Evolutionary conservation across 1,139 yeast genomes (phyloP), one percentile per base, ranked within the genome.

Genomic region (Kodamaea suecica): DNA sequence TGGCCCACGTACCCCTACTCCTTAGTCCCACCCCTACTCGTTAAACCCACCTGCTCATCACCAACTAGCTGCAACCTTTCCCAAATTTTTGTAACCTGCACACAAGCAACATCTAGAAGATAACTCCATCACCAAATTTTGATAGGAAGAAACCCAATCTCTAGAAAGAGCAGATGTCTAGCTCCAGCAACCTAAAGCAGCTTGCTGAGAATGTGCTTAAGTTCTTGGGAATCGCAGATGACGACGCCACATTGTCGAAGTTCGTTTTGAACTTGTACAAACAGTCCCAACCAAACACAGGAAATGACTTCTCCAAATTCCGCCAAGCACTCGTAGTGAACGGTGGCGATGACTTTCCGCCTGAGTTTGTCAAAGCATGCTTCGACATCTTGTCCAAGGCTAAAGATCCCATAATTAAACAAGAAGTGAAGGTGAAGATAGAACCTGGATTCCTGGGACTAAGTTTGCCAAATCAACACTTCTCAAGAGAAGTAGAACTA

Each of bases 281-380:
- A 3, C 57, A 68, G 27, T 27, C 33, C 11, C 11, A 24, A 9
- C 17, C 23, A 8, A 25, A 25, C 8, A 17, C 17, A 4, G 39
- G 29, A 12, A 29, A 23, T 12, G 34, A 43, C 27, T 45, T 63
- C 15, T 49, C 49, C 4, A 62, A 55, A 7, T 80, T 81, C 47
- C 52, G 57, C 26, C 44, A 54, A n/a, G 60, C 64, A 13, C 56
- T 83, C 34, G 54, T 59, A 11, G 76, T 69, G 7, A 73, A 80
- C 52, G 92, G 87, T 0, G 86, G 84, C 13, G 83, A 76, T n/a
- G 70, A 62, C 8, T 76, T 84, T 40, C 71, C 80, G 0, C 57
- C 50, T 4, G 60, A 49, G 41, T 70, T 78, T 41, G 53, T 78
- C 2, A 54, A 54, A 10, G 63, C 64, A 25, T 53, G 59, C 7